Conservation (phyloP, 192 early-diverging fungal species). For the Piromyces finnis region DNA sequence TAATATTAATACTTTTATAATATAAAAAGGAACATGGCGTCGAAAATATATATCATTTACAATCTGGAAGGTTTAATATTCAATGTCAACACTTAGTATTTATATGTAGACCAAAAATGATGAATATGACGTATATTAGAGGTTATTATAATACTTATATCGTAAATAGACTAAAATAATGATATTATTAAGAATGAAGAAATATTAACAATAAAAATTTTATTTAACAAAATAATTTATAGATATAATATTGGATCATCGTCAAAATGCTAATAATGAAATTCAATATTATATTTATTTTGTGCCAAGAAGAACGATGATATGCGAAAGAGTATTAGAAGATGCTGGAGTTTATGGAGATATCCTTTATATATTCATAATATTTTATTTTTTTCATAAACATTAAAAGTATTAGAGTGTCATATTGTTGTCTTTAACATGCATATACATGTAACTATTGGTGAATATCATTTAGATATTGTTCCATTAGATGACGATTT, state of each 20-base stretch:
- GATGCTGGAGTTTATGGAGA: slow-evolving; percentile 83
- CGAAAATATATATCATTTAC: slow-evolving; percentile 78
- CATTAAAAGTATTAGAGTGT: no score
- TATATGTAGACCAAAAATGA: slow-evolving; percentile 56
- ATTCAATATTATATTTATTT: slow-evolving; percentile 38
- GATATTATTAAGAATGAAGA: no score
- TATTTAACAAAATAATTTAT: no score
- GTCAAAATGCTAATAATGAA: neutral
- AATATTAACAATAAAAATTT: no score
- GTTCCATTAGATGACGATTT: slow-evolving; percentile 82
- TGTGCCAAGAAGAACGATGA: slow-evolving; percentile 69
- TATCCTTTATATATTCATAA: neutral
- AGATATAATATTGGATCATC: neutral
- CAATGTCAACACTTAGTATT: slow-evolving; percentile 67
- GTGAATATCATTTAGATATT: slow-evolving; percentile 77
- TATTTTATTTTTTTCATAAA: no score
- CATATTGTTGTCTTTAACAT: neutral
- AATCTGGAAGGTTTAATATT: slow-evolving; percentile 39
- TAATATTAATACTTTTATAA: no score
- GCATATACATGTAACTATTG: slow-evolving; percentile 29
- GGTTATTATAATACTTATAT: no score
- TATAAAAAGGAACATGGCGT: slow-evolving; percentile 71
- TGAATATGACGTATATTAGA: slow-evolving; percentile 70
- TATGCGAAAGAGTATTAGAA: slow-evolving; percentile 88
- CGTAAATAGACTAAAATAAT: no score